Conservation (phyloP, 768 basidiomycete species). For the Collybia nuda region DNA sequence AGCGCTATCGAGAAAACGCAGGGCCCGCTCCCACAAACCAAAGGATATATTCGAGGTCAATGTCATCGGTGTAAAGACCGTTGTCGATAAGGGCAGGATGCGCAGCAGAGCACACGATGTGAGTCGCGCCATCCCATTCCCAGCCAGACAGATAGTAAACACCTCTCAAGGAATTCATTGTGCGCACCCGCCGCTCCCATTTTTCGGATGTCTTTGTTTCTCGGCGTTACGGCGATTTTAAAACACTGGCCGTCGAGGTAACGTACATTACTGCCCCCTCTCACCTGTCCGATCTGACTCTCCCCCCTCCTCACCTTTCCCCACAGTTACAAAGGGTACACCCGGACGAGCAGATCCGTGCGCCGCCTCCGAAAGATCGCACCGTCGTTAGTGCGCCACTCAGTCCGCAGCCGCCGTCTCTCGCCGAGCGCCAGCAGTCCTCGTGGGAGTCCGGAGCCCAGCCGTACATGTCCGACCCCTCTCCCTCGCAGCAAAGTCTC, state of each 20-base stretch:
- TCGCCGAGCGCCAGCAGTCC: slow-evolving; percentile 8
- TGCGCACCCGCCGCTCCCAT: slow-evolving; percentile 77
- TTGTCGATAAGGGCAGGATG: slow-evolving; percentile 82
- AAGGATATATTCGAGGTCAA: slow-evolving; percentile 84
- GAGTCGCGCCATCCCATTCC: slow-evolving; percentile 23
- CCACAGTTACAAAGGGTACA: slow-evolving; percentile 81
- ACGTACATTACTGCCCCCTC: slow-evolving; percentile 9
- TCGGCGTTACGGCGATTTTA: slow-evolving; percentile 94
- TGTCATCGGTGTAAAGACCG: slow-evolving; percentile 82
- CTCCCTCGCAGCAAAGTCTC: slow-evolving; percentile 15
- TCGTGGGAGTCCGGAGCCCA: background rate
- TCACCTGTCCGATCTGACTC: slow-evolving; percentile 8
- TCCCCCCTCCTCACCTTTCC: too few relatives aligned
- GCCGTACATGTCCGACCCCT: background rate
- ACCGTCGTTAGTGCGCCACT: slow-evolving; percentile 58
- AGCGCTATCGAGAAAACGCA: slow-evolving; percentile 61
- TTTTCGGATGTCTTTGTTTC: slow-evolving; percentile 84
- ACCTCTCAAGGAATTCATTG: slow-evolving; percentile 81
- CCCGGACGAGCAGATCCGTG: slow-evolving; percentile 76
- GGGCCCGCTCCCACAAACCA: slow-evolving; percentile 42
- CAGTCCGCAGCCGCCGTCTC: slow-evolving; percentile 25
- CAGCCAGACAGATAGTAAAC: slow-evolving; percentile 8
- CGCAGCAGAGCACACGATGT: slow-evolving; percentile 88
- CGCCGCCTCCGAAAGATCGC: slow-evolving; percentile 89
- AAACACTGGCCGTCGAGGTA: slow-evolving; percentile 82